Conservation (phyloP, 2,329 filamentous ascomycete species). For the Clarireedia sp. region DNA sequence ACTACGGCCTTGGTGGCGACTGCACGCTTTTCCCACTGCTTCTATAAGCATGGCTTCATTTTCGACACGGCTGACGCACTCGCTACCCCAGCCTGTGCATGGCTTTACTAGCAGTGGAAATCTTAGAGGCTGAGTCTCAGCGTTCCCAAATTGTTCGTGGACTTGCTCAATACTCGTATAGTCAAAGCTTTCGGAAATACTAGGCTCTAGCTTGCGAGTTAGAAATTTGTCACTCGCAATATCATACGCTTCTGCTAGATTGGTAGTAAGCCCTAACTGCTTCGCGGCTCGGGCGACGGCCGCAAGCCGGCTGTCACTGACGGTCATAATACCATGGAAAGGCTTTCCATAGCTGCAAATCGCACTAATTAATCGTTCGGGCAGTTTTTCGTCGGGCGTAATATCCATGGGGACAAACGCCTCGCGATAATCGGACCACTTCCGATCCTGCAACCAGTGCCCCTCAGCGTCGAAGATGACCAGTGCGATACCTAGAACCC, state of each 20-base stretch:
- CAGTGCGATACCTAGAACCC: neutral
- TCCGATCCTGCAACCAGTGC: neutral
- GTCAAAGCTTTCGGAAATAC: neutral
- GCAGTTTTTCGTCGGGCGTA: conserved; percentile 21
- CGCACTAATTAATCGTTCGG: conserved; percentile 27
- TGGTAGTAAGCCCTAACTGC: conserved; percentile 30
- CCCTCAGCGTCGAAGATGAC: neutral
- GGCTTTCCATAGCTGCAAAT: conserved; percentile 19
- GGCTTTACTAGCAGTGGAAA: conserved; percentile 10
- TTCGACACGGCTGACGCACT: conserved; percentile 17
- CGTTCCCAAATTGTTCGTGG: conserved; percentile 4
- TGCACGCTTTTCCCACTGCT: neutral
- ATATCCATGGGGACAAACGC: conserved; percentile 28
- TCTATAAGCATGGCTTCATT: conserved; percentile 2
- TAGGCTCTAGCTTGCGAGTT: conserved; percentile 11
- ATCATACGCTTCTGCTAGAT: conserved; percentile 23
- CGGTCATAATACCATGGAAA: conserved; percentile 33
- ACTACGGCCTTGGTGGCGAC: conserved; percentile 7
- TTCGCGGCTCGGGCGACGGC: conserved; percentile 28
- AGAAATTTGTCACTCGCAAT: conserved; percentile 29
- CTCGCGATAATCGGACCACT: conserved; percentile 19
- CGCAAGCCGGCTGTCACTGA: conserved; percentile 28
- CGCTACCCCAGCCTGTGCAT: neutral
- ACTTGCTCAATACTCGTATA: neutral
- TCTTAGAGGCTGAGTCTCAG: conserved; percentile 10